Evolutionary conservation across 192 early-diverging fungal genomes (phyloP).

Genomic region (Spizellomyces sp.): DNA sequence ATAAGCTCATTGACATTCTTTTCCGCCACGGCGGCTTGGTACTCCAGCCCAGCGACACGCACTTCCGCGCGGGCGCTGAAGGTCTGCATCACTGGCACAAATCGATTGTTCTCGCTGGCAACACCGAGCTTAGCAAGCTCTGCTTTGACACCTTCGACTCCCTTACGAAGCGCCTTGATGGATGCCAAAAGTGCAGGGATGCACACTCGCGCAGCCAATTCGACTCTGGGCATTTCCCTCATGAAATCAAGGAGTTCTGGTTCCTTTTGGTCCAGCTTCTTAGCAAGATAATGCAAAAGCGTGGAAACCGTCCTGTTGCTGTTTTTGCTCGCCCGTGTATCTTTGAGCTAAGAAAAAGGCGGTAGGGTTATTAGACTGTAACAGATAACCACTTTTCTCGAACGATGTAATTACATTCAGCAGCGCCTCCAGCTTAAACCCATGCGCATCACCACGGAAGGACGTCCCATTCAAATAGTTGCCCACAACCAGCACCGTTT

Average conservation of each 20-base stretch:
- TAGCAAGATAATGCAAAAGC: conserved; percentile 52
- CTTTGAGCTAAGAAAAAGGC: conserved; percentile 30
- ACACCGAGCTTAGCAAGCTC: conserved; percentile 26
- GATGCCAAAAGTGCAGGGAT: conserved; percentile 38
- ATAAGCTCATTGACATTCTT: conserved; percentile 38
- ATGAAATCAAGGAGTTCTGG: conserved; percentile 41
- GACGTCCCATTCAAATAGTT: conserved; percentile 54
- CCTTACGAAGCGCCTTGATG: conserved; percentile 29
- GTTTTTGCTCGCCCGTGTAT: conserved; percentile 39
- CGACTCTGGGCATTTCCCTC: conserved; percentile 48
- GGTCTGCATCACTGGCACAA: conserved; percentile 32
- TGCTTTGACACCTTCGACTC: conserved; percentile 26
- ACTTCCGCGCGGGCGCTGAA: conserved; percentile 33
- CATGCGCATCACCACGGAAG: conserved; percentile 54
- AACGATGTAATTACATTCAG: conserved; percentile 20
- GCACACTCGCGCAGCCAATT: conserved; percentile 36
- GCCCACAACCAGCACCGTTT: conserved; percentile 48
- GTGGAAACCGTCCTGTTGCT: conserved; percentile 38
- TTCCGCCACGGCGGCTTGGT: conserved; percentile 35
- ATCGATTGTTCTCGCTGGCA: conserved; percentile 22
- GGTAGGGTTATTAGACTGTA: not conserved
- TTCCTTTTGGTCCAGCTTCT: conserved; percentile 36
- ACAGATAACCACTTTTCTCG: not conserved
- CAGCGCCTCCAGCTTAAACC: conserved; percentile 49
- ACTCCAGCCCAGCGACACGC: conserved; percentile 30